Percentiles rank a stretch among this genome's conserved stretches.
Evolutionary conservation across 352 stramenopile species (phyloP).

Genomic region (Phytophthora kernoviae): DNA sequence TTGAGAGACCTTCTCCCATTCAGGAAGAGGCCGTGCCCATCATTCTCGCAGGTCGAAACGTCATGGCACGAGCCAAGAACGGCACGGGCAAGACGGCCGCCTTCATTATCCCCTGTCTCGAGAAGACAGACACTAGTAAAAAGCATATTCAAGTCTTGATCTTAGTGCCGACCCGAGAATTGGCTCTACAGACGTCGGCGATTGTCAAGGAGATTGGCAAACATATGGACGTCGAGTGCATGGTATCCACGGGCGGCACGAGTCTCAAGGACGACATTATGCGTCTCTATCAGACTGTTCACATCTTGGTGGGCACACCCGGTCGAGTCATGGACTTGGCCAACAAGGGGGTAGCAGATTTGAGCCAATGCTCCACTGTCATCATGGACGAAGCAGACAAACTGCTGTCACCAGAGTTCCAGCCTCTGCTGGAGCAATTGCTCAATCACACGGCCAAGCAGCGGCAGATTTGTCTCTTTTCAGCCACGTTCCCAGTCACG

Average conservation of each 20-base stretch:
- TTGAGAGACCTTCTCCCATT: slow-evolving; percentile 98
- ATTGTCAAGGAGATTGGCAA: slow-evolving; percentile 99
- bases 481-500: slow-evolving; percentile 99
- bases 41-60: slow-evolving; percentile 97
- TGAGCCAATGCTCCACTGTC: slow-evolving; percentile 97
- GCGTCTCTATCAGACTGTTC: slow-evolving; percentile 99
- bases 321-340: slow-evolving; percentile 98
- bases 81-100: slow-evolving; percentile 99
- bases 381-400: slow-evolving; percentile 99
- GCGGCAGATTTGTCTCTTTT: slow-evolving; percentile 99
- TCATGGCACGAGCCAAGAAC: slow-evolving; percentile 99
- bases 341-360: slow-evolving; percentile 97
- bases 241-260: slow-evolving; percentile 98
- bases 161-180: slow-evolving; percentile 98
- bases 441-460: slow-evolving; percentile 93
- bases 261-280: slow-evolving; percentile 99
- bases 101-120: slow-evolving; percentile 99
- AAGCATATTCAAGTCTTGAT: slow-evolving; percentile 99
- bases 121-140: slow-evolving; percentile 98
- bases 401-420: slow-evolving; percentile 98
- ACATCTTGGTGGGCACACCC: slow-evolving; percentile 99
- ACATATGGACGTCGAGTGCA: slow-evolving; percentile 96
- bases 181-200: slow-evolving; percentile 98
- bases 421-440: slow-evolving; percentile 97
- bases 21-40: slow-evolving; percentile 99